Percentiles rank a stretch among this genome's conserved stretches.
Conservation (phyloP, 257 asterid genomes). For the Petunia secreta region DNA sequence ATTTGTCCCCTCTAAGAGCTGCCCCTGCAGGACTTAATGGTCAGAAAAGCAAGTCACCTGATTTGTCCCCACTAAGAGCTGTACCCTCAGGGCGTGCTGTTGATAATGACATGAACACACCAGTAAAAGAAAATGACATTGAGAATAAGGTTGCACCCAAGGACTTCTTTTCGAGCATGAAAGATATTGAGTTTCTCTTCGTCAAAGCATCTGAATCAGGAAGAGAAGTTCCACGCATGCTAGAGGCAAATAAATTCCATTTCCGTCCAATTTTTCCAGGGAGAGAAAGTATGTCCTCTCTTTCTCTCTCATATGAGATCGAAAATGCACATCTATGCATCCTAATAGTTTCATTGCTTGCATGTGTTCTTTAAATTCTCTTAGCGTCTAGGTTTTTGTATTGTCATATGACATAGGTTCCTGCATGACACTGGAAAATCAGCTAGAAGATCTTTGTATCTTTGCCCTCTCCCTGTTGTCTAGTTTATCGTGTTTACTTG, state of each 20-base stretch:
- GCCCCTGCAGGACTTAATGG: slow-evolving; percentile 54
- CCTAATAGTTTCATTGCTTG: background rate
- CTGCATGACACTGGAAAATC: background rate
- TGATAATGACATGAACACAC: slow-evolving; percentile 54
- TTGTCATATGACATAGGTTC: background rate
- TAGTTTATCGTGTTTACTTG: background rate
- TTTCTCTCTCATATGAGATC: slow-evolving; percentile 5
- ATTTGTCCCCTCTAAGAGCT: slow-evolving; percentile 63
- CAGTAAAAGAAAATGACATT: slow-evolving; percentile 50
- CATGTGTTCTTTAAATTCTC: background rate
- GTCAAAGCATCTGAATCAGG: slow-evolving; percentile 94
- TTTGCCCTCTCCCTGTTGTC: background rate
- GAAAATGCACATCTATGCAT: background rate
- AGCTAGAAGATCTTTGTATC: slow-evolving; percentile 1
- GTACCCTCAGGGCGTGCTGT: slow-evolving; percentile 56
- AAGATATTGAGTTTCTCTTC: slow-evolving; percentile 77
- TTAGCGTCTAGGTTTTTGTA: slow-evolving; percentile 7
- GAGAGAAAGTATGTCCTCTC: slow-evolving; percentile 57
- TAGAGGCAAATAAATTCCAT: slow-evolving; percentile 94
- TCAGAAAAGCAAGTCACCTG: slow-evolving; percentile 57
- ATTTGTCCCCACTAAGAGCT: slow-evolving; percentile 66
- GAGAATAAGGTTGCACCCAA: slow-evolving; percentile 69
- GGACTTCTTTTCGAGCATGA: slow-evolving; percentile 81
- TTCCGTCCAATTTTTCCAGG: slow-evolving; percentile 80
- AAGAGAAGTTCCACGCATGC: slow-evolving; percentile 94